Evolutionary conservation across 306 rosid species (phyloP), one percentile per base, ranked within the genome.

Genomic region (Dalbergia oliveri): DNA sequence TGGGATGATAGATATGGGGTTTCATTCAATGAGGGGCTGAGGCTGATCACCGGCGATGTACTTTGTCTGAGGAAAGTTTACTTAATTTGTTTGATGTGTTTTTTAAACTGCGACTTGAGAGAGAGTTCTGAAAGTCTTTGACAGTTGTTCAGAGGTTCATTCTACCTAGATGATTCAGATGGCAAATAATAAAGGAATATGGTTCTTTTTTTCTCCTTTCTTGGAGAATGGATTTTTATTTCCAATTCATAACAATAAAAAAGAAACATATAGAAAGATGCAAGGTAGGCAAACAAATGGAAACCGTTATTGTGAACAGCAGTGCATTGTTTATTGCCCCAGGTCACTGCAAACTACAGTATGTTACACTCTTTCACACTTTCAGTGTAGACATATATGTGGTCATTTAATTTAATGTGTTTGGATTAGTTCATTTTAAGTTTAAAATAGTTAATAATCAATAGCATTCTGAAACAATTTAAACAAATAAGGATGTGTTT

Each of bases 291-390:
- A 61, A 75, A 60, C 71, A 49, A 60, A 45, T 11, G 58, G 43
- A 70, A 69, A 70, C 86, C 62, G 85, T 82, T 69, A 62, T 51
- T 82, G 43, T 77, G 59, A 49, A 49, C 33, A 75, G 57, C 21
- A 43, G 3, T 35, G 59, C 60, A 14, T 35, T 15, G 26, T 15
- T 21, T 66, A 26, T 19, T 18, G 33, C 49, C 19, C 33, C 61
- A 7, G 69, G 37, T 45, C 56, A 47, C 60, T 60, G 23, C 76
- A 50, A 15, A 11, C 18, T 41, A 75, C 45, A 57, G 21, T 14
- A 47, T 37, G 1, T 35, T 75, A 12, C 9, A 35, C 71, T 58
- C 26, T 34, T 74, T 12, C 9, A 35, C 71, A 47, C 26, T 34
- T 74, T 12, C 44, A 47, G 31, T 73, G 19, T 60, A 9, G 56